These are phyloP conservation scores for Torulaspora maleeae DNA, from an alignment of 805 yeast species.

Conservation along the genomic window DNA sequence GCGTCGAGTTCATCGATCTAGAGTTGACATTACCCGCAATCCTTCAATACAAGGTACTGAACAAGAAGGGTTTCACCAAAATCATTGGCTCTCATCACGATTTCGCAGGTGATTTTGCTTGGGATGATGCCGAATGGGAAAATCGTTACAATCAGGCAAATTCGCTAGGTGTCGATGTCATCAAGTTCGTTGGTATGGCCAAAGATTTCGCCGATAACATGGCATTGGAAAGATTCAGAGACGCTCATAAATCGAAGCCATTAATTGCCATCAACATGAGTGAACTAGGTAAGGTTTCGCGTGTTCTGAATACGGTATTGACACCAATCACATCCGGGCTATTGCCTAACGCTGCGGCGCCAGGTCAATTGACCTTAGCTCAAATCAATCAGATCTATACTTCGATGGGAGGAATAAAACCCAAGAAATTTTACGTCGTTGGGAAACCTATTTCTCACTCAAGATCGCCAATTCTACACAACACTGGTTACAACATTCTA, in stretches of 20 bases:
- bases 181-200: constrained; percentile 84
- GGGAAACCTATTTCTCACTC: constrained; percentile 86
- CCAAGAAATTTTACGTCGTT: constrained; percentile 62
- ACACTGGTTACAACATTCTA: constrained; percentile 66
- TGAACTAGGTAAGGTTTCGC: constrained; percentile 66
- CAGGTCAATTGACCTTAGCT: constrained; percentile 67
- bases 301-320: constrained; percentile 66
- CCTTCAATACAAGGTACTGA: constrained; percentile 48
- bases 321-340: constrained; percentile 79
- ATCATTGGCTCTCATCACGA: constrained; percentile 85
- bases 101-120: constrained; percentile 53
- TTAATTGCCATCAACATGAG: constrained; percentile 84
- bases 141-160: constrained; percentile 63
- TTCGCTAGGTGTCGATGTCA: constrained; percentile 60
- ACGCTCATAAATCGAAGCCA: constrained; percentile 49
- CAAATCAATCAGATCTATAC: constrained; percentile 56
- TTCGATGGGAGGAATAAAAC: constrained; percentile 56
- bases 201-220: constrained; percentile 60
- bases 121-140: constrained; percentile 74
- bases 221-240: constrained; percentile 63
- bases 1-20: constrained; percentile 76
- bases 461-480: constrained; percentile 83
- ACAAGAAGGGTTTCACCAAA: constrained; percentile 55
- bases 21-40: constrained; percentile 65
- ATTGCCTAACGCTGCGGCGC: constrained; percentile 71